Base-by-base conservation (phyloP, 139 green algal species). In the Pycnococcus provasolii region DNA sequence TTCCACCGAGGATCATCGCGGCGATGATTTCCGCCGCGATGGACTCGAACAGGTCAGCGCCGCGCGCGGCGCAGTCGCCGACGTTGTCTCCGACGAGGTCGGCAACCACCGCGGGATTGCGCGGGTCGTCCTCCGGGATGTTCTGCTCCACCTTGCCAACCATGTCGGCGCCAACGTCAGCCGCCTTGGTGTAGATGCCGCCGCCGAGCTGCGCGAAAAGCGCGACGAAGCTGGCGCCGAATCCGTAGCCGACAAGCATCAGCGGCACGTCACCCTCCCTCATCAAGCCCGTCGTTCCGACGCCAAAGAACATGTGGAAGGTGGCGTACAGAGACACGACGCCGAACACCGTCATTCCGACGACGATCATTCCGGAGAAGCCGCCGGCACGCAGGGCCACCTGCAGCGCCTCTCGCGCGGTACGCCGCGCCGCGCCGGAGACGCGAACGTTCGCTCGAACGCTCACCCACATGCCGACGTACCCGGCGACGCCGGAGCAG, bases 131-230 rank as follows among this genome's bases (percentile, higher is more conserved):
- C 69, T 91, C 85, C 1, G 85, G 85, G 44, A 91, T 91, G 47
- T 60, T 70, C 6, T 53, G n/a, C 78, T 91, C 81, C 13, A 90
- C 79, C 72, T 91, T 91, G 48, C 86, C 86, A 1, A 88, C 81
- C 46, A 91, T 72, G 68, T 91, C 86, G 11, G 77, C 86, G 3
- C 86, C 86, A 13, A 91, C 86, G 62, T 90, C 84, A 11, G 83
- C 84, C 2, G 84, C 84, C 62, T 90, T 90, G 42, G 84, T 90
- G 77, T 88, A 90, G 58, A 90, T 90, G 46, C 84, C 84, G 7
- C 84, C 84, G 8, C 77, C 84, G 15, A 89, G 62, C 39, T 80
- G 84, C 6, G 77, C 83, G 54, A 88, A 88, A 11, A 88, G 70
- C 15, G 82, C 79, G 54, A 88, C 80, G 50, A 79, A 82, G 15